Base-by-base conservation (phyloP, 495 filamentous ascomycete genomes). In the Penicillium pulvis region DNA sequence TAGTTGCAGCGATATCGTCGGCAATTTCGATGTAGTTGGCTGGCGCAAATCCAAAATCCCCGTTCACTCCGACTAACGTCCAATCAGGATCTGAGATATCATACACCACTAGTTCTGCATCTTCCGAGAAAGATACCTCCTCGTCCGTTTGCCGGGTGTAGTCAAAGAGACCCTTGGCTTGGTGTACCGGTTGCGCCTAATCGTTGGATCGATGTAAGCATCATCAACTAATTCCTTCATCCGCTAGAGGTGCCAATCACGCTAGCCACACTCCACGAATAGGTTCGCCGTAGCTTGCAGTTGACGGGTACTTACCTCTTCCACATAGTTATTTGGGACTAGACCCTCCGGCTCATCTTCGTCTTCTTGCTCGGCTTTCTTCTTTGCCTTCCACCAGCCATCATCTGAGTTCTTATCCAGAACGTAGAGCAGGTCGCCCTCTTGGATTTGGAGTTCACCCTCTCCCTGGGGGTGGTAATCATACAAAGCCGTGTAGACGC, bases 321-420 rank as follows among this genome's bases (percentile, higher is more conserved):
- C 86, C 44, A 98, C 82, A 73, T 99, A 99, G 73, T 97, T 99
- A 65, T 89, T 93, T 28, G 94, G 93, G 47, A 98, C 87, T 73
- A 99, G 75, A 57, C 94, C 94, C 62, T 92, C 86, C 4, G 94
- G 94, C 71, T 98, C 94, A 51, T 97, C 94, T 31, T 97, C 92
- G 53, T 96, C 94, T 23, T 95, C 91, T 43, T 75, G 83, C n/a
- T 84, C 83, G 31, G 90, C 91, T 83, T 93, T 97, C 84, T 97
- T 97, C 81, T 97, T 97, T 19, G 90, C 93, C 71, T 90, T 97
- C 93, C 93, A 98, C 93, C 93, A 97, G 68, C 90, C 90, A 78
- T 97, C 93, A 6, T 96, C 92, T 28, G 75, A 71, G 69, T 85
- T 91, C 79, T 96, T 96, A 64, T 98, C 91, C 49, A 98, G 79